Conservation (phyloP, 345 rosid genomes). For the Populus tremula region DNA sequence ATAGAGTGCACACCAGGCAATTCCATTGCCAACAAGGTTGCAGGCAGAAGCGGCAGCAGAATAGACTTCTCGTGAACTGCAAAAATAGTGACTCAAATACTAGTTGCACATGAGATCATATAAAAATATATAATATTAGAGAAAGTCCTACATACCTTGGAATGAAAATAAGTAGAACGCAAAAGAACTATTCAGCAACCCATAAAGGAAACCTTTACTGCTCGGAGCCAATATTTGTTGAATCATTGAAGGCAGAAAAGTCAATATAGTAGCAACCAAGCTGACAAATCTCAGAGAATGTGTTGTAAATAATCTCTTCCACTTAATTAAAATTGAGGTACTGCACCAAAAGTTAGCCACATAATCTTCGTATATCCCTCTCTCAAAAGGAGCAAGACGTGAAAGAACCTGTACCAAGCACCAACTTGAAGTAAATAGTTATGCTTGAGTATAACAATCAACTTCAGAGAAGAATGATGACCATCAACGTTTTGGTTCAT, state of each 20-base stretch:
- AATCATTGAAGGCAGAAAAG: slow-evolving; percentile 83
- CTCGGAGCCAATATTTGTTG: slow-evolving; percentile 80
- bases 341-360: slow-evolving; percentile 98
- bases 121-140: background rate
- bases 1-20: slow-evolving; percentile 42
- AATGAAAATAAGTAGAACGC: slow-evolving; percentile 87
- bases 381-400: slow-evolving; percentile 93
- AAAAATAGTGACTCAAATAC: slow-evolving; percentile 14
- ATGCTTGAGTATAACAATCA: background rate
- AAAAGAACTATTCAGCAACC: slow-evolving; percentile 73
- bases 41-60: slow-evolving; percentile 84
- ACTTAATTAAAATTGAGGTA: slow-evolving; percentile 68
- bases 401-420: slow-evolving; percentile 61
- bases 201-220: slow-evolving; percentile 72
- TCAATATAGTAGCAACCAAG: slow-evolving; percentile 56
- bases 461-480: background rate
- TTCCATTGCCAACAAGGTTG: slow-evolving; percentile 68
- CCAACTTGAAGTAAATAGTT: background rate
- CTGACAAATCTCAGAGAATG: slow-evolving; percentile 54
- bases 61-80: slow-evolving; percentile 98
- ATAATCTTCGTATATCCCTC: slow-evolving; percentile 96
- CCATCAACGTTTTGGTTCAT: background rate
- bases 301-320: slow-evolving; percentile 73
- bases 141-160: slow-evolving; percentile 49
- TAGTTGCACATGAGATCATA: background rate